Percentiles rank a stretch among this genome's conserved stretches.
These are phyloP conservation scores for Aspergillus sclerotiicarbonarius DNA, from an alignment of 495 filamentous ascomycete genomes.

Conservation along the genomic window DNA sequence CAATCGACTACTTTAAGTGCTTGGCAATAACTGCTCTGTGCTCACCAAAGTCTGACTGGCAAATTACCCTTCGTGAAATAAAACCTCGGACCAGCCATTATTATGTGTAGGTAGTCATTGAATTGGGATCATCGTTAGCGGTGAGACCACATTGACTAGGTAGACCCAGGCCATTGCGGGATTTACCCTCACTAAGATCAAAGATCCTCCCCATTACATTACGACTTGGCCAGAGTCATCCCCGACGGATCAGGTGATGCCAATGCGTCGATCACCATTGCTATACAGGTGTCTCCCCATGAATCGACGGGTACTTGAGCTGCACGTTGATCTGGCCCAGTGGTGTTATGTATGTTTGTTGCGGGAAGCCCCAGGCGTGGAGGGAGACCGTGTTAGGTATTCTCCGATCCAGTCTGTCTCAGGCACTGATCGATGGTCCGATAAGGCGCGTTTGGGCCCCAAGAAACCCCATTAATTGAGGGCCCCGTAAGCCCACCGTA, in stretches of 20 bases:
- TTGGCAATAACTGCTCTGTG: not conserved
- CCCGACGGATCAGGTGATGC: not conserved
- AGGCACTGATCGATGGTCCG: conserved; percentile 1
- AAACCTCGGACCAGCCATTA: not conserved
- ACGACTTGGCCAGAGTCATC: not conserved
- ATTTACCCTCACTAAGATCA: not conserved
- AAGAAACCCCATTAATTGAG: conserved; percentile 1
- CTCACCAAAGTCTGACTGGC: not conserved
- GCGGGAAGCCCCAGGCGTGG: not conserved
- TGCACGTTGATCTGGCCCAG: not conserved
- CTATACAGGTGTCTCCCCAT: not conserved
- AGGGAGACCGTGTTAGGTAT: not conserved
- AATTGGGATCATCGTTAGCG: not conserved
- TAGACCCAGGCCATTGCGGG: not conserved
- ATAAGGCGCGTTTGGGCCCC: not conserved
- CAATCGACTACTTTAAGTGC: not conserved
- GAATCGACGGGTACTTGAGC: not conserved
- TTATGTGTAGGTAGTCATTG: not conserved
- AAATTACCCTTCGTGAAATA: not conserved
- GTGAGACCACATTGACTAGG: not conserved
- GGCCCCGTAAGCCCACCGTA: not conserved
- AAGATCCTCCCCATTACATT: not conserved
- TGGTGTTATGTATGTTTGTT: not conserved
- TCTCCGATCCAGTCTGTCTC: not conserved
- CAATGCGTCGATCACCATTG: not conserved